These are phyloP conservation scores for Oryza glaberrima DNA, from an alignment of 176 grass and related monocot species.

Conservation along the genomic window DNA sequence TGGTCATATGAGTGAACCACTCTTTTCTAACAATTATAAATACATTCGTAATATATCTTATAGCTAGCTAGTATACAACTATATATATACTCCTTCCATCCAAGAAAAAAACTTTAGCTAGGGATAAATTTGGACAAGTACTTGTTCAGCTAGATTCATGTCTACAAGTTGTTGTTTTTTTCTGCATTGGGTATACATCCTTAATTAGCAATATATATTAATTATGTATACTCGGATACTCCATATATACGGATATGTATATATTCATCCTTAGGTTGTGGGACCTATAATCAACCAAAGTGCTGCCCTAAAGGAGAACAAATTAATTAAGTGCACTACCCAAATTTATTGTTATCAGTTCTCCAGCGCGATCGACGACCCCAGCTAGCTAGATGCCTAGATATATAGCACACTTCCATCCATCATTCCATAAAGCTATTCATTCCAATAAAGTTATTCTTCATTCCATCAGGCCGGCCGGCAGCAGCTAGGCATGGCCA, in stretches of 20 bases:
- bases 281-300: neutral
- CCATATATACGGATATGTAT: too few species aligned
- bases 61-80: too few species aligned
- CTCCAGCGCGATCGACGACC: neutral
- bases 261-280: neutral
- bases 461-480: conserved; percentile 9
- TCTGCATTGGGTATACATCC: too few species aligned
- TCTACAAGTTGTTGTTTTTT: too few species aligned
- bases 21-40: neutral
- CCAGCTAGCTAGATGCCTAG: neutral
- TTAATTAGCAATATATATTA: too few species aligned
- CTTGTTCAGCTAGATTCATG: too few species aligned
- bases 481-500: neutral
- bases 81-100: too few species aligned
- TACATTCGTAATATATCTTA: neutral
- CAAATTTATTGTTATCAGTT: neutral
- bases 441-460: neutral
- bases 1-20: neutral
- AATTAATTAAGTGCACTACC: neutral
- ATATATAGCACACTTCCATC: neutral
- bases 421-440: conserved; percentile 3
- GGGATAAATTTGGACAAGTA: too few species aligned
- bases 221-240: too few species aligned
- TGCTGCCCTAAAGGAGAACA: neutral
- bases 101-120: too few species aligned